Evolutionary conservation across 306 rosid genomes (phyloP), one percentile per base, ranked within the genome.

Genomic region (Vigna nakashimae): DNA sequence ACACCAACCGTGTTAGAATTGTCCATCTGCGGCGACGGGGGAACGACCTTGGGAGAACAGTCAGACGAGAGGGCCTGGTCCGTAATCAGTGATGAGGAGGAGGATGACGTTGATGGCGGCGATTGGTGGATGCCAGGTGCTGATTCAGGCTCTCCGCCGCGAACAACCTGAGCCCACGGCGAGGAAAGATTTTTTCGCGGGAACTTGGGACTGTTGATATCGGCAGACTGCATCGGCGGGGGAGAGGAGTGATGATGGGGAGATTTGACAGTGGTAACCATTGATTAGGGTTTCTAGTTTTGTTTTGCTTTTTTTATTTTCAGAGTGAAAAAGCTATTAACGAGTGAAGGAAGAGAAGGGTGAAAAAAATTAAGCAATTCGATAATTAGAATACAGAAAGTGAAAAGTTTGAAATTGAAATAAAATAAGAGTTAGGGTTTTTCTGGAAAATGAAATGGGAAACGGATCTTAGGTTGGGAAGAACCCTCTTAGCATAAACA

Each of bases 131-230:
- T 84, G 46, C 56, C 56, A 50, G 64, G 42, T 2, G 83, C n/a
- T 10, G 88, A 80, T 71, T 91, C 97, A 0, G 79, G 28, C 4
- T 85, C 86, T 5, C 81, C 91, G 2, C 98, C 91, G 57, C 90
- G 90, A 26, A 93, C 97, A 6, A 93, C 86, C 42, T 88, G 85
- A 14, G 96, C 87, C 98, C 98, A 90, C 1, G 88, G 92, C 4
- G 91, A 72, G 45, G 82, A 59, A n/a, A 83, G 80, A n/a, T 74
- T 80, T 71, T 62, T 70, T 43, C 80, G 84, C 75, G 67, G 76
- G 38, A 85, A 79, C 28, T 26, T 26, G 28, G 28, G 28, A 82
- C 73, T 62, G 57, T 12, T 51, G n/a, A 4, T 43, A 14, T 78
- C 65, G 42, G 51, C 71, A 12, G 70, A 45, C 20, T 20, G 59